Evolutionary conservation across 306 rosid genomes (phyloP).

Genomic region (Trichosanthes truncata): DNA sequence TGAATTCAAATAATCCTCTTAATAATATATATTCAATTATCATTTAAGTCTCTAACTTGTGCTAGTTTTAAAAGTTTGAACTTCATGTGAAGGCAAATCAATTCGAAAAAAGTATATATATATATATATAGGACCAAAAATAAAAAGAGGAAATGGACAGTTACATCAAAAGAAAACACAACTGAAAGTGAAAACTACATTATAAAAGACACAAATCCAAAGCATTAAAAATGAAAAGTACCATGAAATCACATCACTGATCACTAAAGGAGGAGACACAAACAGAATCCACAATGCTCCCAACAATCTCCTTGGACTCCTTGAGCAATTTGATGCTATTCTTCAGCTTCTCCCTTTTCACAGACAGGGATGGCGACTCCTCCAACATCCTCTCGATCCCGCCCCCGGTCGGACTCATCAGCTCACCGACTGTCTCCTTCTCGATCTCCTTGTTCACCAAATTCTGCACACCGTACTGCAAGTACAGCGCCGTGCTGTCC

Average conservation of each 20-base stretch:
- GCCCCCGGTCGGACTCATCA: background rate
- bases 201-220: background rate
- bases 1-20: too few species aligned
- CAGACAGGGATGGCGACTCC: constrained; percentile 14
- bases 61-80: background rate
- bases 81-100: background rate
- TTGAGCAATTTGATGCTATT: constrained; percentile 11
- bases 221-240: background rate
- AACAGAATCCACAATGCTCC: constrained; percentile 9
- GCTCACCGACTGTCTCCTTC: constrained; percentile 1
- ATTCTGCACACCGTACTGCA: constrained; percentile 12
- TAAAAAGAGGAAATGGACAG: background rate
- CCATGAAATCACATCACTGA: background rate
- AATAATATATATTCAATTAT: too few species aligned
- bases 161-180: background rate
- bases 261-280: background rate
- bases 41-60: background rate
- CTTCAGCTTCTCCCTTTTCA: constrained; percentile 15
- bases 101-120: too few species aligned
- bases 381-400: constrained; percentile 15
- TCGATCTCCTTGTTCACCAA: constrained; percentile 16
- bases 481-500: constrained; percentile 11
- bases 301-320: constrained; percentile 16
- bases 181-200: background rate
- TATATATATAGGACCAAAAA: background rate